Conservation (phyloP, 2,329 filamentous ascomycete species). For the Chaetomiaceae sp. region DNA sequence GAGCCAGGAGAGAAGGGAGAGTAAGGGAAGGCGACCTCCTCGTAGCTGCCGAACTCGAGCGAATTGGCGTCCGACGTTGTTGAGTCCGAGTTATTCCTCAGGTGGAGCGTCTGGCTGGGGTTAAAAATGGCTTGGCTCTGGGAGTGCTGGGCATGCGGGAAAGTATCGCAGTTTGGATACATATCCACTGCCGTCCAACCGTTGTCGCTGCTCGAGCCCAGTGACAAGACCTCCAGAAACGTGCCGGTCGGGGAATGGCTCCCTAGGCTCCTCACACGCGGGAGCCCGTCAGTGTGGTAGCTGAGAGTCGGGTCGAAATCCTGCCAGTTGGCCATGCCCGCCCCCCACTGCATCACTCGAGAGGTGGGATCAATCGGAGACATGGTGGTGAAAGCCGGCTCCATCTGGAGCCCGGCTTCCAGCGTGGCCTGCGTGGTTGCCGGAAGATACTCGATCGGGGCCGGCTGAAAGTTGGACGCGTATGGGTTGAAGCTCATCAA, state of each 20-base stretch:
- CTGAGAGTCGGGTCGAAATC: constrained; percentile 67
- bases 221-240: constrained; percentile 79
- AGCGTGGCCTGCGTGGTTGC: constrained; percentile 59
- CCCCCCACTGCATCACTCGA: constrained; percentile 56
- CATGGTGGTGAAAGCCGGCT: constrained; percentile 57
- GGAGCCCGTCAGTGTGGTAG: constrained; percentile 39
- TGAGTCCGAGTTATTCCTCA: constrained; percentile 81
- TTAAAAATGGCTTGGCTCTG: constrained; percentile 76
- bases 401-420: constrained; percentile 56
- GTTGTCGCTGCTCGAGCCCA: constrained; percentile 76
- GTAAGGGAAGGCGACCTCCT: constrained; percentile 70
- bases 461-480: constrained; percentile 48
- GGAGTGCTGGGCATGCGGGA: constrained; percentile 49
- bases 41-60: constrained; percentile 70
- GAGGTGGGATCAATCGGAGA: constrained; percentile 50
- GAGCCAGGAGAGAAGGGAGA: constrained; percentile 80
- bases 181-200: constrained; percentile 81
- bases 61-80: constrained; percentile 67
- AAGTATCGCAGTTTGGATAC: constrained; percentile 66
- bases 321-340: constrained; percentile 69
- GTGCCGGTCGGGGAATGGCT: constrained; percentile 71
- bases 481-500: constrained; percentile 53
- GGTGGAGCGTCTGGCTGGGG: constrained; percentile 82
- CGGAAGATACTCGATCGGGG: constrained; percentile 56
- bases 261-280: constrained; percentile 42